Evolutionary conservation across 2,329 filamentous ascomycete genomes (phyloP), one percentile per base, ranked within the genome.

Genomic region (Byssochlamys sp.): DNA sequence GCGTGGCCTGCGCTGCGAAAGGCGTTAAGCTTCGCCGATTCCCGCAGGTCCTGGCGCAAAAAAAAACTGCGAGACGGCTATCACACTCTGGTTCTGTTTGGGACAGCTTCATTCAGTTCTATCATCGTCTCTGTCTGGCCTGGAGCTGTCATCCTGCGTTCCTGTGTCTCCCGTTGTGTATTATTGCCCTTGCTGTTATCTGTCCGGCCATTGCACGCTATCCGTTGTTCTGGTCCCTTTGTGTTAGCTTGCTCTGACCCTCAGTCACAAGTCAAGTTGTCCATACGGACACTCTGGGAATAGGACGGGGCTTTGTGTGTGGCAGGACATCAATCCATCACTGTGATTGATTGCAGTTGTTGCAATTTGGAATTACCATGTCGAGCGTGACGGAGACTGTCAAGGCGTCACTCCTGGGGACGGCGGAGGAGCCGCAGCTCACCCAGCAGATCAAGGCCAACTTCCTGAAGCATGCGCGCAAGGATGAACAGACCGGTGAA

Each of bases 341-440:
- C 24, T 1, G 49, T 19, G 9, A 51, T 24, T 27, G 24, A 12
- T 26, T 27, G 24, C 49, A 26, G 26, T 28, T 2, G 24, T 51
- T 27, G 14, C 2, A 4, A 27, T 19, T 19, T 19, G 19, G 10
- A 62, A 71, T 65, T 63, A 19, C 19, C 19, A 78, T 79, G 77
- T 65, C 75, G 52, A 72, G 70, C 54, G 81, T 87, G 63, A 87
- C 83, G 73, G 86, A 87, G 73, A 80, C 82, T 60, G 84, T 95
- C 72, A 95, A 90, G 78, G 90, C 91, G 78, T 84, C 83, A 66
- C 81, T 96, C 66, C 76, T 94, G 60, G 90, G 90, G 63, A 76
- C 74, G 56, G 74, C 77, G 57, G 73, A 78, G 39, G 79, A 80
- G 65, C 75, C 80, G 29, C 80, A 87, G 71, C 76, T 92, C 63